phyloP scores from a whole-genome alignment of 2,329 filamentous ascomycete genomes.

The Cercospora nicotianae region DNA sequence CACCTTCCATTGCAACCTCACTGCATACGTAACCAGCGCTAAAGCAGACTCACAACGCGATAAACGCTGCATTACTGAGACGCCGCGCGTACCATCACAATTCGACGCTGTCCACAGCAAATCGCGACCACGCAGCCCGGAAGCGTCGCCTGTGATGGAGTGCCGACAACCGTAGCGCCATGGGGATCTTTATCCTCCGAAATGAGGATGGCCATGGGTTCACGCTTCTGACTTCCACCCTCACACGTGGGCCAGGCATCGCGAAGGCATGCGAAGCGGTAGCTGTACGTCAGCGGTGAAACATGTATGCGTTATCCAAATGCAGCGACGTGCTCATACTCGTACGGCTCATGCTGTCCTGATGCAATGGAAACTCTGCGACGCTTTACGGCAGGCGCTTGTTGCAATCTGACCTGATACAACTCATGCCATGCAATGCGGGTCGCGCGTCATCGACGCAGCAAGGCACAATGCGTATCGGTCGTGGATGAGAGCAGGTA shows the following conservation, averaged over 20 bases:
- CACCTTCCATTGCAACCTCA: background rate
- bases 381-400: background rate
- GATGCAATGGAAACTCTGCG: background rate
- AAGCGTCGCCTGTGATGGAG: slow-evolving; percentile 7
- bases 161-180: slow-evolving; percentile 11
- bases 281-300: background rate
- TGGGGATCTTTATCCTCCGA: background rate
- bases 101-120: background rate
- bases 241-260: background rate
- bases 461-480: background rate
- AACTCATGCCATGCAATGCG: background rate
- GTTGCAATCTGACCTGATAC: background rate
- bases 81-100: background rate
- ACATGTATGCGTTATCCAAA: background rate
- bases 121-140: slow-evolving; percentile 5
- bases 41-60: background rate
- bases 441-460: background rate
- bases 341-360: background rate
- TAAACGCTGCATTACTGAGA: background rate
- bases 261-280: background rate
- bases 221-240: background rate
- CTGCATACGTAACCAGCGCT: background rate
- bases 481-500: background rate
- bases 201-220: slow-evolving; percentile 5
- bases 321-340: background rate